Conservation (phyloP, 805 yeast genomes). For the Yamadazyma nakazawae region DNA sequence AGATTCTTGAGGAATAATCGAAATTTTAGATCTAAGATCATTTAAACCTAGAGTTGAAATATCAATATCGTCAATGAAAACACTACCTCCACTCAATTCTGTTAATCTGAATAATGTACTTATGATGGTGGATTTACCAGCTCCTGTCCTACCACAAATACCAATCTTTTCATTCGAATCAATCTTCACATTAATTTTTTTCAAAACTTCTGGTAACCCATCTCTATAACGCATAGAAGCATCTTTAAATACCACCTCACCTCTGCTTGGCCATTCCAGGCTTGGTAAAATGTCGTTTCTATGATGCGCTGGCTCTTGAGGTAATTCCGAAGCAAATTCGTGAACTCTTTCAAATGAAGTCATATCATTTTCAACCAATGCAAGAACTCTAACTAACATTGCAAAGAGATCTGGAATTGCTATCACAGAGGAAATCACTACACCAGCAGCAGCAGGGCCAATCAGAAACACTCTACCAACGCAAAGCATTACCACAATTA, state of each 20-base stretch:
- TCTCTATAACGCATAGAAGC: slow-evolving; percentile 57
- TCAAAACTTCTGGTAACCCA: slow-evolving; percentile 57
- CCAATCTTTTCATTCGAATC: slow-evolving; percentile 68
- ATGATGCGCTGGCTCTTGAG: slow-evolving; percentile 63
- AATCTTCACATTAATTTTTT: slow-evolving; percentile 41
- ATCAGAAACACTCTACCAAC: slow-evolving; percentile 30
- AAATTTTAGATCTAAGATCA: slow-evolving; percentile 52
- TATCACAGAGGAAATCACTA: slow-evolving; percentile 31
- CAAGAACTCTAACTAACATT: slow-evolving; percentile 25
- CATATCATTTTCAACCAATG: slow-evolving; percentile 39
- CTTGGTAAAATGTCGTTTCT: slow-evolving; percentile 41
- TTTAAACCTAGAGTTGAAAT: slow-evolving; percentile 49
- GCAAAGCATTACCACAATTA: slow-evolving; percentile 29
- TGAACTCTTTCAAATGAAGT: slow-evolving; percentile 37
- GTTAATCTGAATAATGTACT: slow-evolving; percentile 57
- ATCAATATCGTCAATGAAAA: slow-evolving; percentile 56
- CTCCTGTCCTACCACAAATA: slow-evolving; percentile 87
- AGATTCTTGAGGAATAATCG: slow-evolving; percentile 72
- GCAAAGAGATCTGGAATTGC: slow-evolving; percentile 32
- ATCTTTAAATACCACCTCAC: slow-evolving; percentile 45
- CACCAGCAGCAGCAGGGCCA: slow-evolving; percentile 34
- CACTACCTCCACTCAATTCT: slow-evolving; percentile 48
- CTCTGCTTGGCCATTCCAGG: slow-evolving; percentile 49
- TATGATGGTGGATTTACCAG: slow-evolving; percentile 71
- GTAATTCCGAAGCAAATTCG: slow-evolving; percentile 50